Percentiles rank a stretch among this genome's conserved stretches.
These are phyloP conservation scores for Onygena corvina DNA, from an alignment of 2,329 filamentous ascomycete genomes.

Conservation along the genomic window DNA sequence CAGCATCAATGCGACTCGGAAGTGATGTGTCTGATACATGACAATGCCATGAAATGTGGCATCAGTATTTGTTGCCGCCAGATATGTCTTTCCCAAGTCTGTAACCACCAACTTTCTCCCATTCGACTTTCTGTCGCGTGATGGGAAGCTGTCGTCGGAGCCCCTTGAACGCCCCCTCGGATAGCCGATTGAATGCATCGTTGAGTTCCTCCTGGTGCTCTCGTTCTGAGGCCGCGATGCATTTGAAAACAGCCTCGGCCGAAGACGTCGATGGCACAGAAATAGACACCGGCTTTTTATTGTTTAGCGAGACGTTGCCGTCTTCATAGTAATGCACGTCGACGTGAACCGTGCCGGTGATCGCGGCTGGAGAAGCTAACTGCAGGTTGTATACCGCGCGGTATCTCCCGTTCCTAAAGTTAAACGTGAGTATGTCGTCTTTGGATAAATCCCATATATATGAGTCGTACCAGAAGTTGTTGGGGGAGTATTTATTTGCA, in stretches of 20 bases:
- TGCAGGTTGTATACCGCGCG: slow-evolving; percentile 74
- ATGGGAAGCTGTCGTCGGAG: slow-evolving; percentile 86
- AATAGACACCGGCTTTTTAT: slow-evolving; percentile 61
- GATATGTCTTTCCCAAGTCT: slow-evolving; percentile 70
- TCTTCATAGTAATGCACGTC: slow-evolving; percentile 99
- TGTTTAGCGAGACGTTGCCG: slow-evolving; percentile 86
- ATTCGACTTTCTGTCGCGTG: slow-evolving; percentile 96
- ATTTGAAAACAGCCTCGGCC: slow-evolving; percentile 59
- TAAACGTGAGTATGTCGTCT: background rate
- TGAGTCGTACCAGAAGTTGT: slow-evolving; percentile 74
- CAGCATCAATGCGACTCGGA: too few relatives aligned
- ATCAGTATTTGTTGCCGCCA: slow-evolving; percentile 42
- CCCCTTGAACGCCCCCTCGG: slow-evolving; percentile 90
- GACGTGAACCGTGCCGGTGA: slow-evolving; percentile 75
- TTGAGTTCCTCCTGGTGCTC: slow-evolving; percentile 96
- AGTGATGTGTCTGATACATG: too few relatives aligned
- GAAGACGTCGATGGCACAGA: slow-evolving; percentile 52
- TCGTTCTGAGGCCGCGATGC: slow-evolving; percentile 69
- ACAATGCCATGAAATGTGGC: too few relatives aligned
- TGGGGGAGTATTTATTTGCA: slow-evolving; percentile 92
- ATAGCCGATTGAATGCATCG: slow-evolving; percentile 72
- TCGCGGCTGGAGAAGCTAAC: slow-evolving; percentile 46
- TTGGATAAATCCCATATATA: background rate
- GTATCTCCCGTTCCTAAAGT: slow-evolving; percentile 84
- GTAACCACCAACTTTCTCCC: slow-evolving; percentile 96